Percentiles rank a stretch among this genome's conserved stretches.
Conservation (phyloP, 2,329 filamentous ascomycete genomes). For the Apiospora aurea region DNA sequence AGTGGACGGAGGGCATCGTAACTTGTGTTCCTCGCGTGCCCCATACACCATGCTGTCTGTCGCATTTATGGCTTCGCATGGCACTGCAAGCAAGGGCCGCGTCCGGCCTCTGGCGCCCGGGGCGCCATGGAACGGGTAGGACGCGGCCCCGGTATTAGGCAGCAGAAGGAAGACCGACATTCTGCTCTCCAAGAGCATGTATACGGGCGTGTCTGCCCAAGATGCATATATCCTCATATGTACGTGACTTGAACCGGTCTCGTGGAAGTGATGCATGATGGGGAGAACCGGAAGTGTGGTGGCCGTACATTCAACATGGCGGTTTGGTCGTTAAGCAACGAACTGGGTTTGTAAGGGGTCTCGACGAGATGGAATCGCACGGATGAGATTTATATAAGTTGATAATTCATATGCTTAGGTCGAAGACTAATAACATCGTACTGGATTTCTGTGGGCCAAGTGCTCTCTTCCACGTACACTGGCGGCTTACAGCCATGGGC, state of each 20-base stretch:
- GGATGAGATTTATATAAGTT: background rate
- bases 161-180: background rate
- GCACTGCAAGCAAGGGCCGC: background rate
- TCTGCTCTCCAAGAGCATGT: background rate
- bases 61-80: background rate
- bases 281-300: background rate
- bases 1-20: background rate
- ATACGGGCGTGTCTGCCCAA: background rate
- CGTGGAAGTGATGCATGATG: too few species aligned
- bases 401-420: background rate
- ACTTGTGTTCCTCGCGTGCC: background rate
- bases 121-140: background rate
- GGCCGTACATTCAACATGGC: slow-evolving; percentile 2
- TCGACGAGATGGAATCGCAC: background rate
- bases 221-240: background rate
- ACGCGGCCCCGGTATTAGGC: background rate
- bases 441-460: background rate
- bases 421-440: background rate
- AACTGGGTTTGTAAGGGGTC: background rate
- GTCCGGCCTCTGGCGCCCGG: background rate
- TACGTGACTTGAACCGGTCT: background rate
- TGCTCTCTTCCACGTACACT: background rate
- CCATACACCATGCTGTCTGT: background rate
- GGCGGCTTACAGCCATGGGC: too few species aligned
- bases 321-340: background rate